A percentile compares a stretch with the other conserved stretches of the same genome.
Conservation (phyloP, 2,329 filamentous ascomycete genomes). For the Ceratocystis alfenasii region DNA sequence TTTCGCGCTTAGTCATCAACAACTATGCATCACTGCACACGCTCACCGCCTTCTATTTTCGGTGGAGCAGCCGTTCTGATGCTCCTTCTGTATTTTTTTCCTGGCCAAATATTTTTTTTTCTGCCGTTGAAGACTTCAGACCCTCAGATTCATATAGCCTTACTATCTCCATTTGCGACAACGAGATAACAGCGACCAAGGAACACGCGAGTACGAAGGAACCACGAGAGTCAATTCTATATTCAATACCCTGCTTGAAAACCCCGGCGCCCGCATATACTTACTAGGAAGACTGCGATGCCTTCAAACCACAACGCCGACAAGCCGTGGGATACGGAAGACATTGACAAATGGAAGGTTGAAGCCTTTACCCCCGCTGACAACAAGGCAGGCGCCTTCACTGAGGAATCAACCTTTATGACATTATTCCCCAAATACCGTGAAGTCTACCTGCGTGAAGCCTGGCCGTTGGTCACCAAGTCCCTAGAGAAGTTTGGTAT, state of each 20-base stretch:
- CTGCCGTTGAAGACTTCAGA: constrained; percentile 17
- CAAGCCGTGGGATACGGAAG: constrained; percentile 92
- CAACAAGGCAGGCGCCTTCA: constrained; percentile 74
- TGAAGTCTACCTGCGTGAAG: constrained; percentile 83
- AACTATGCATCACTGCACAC: background rate
- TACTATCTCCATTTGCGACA: background rate
- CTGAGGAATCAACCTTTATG: constrained; percentile 83
- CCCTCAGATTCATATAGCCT: background rate
- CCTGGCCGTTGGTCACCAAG: constrained; percentile 83
- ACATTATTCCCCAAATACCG: constrained; percentile 92
- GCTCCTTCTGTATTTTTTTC: constrained; percentile 16
- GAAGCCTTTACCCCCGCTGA: constrained; percentile 77
- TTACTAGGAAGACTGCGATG: constrained; percentile 38
- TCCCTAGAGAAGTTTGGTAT: constrained; percentile 79
- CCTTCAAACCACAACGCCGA: constrained; percentile 81
- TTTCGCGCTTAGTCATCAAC: constrained; percentile 19
- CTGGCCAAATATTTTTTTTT: constrained; percentile 22
- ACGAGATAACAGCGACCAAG: background rate
- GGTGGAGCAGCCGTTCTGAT: background rate
- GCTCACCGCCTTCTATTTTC: constrained; percentile 19
- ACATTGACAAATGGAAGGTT: constrained; percentile 94
- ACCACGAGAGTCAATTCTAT: background rate
- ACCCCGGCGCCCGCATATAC: background rate
- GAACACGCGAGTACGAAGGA: background rate
- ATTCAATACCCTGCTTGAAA: background rate